Percentiles rank a stretch among this genome's conserved stretches.
These are phyloP conservation scores for Pleurotus pulmonarius DNA, from an alignment of 768 basidiomycete genomes.

Conservation along the genomic window DNA sequence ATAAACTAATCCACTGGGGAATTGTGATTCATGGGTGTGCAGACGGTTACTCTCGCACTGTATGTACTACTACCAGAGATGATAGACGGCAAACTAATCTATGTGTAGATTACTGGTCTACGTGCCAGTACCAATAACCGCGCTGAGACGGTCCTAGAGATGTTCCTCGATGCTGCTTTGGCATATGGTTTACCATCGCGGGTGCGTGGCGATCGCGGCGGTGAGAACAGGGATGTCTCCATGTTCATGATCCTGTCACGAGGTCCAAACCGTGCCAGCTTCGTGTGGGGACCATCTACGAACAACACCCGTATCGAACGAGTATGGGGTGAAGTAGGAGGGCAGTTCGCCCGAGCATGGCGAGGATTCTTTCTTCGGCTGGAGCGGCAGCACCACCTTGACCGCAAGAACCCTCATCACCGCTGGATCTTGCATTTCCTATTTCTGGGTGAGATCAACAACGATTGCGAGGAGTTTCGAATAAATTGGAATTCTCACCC, in stretches of 20 bases:
- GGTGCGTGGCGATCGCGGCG: conserved; percentile 28
- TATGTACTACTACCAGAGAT: too few species aligned
- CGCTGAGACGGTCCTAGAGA: conserved; percentile 21
- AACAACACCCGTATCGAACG: conserved; percentile 40
- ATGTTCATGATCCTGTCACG: conserved; percentile 28
- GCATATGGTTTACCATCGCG: conserved; percentile 24
- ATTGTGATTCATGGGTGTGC: conserved; percentile 20
- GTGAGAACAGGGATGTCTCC: conserved; percentile 30
- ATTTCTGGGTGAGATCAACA: conserved; percentile 33
- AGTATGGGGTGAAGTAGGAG: conserved; percentile 40
- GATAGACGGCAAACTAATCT: too few species aligned
- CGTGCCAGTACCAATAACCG: conserved; percentile 23
- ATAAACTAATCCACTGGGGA: conserved; percentile 25
- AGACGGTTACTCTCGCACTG: conserved; percentile 16
- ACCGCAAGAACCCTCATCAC: conserved; percentile 26
- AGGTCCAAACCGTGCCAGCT: conserved; percentile 25
- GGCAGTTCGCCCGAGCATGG: conserved; percentile 36
- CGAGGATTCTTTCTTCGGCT: conserved; percentile 35
- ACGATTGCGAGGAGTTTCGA: conserved; percentile 29
- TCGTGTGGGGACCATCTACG: conserved; percentile 34
- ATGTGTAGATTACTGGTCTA: conserved; percentile 21
- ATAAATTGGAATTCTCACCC: conserved; percentile 37
- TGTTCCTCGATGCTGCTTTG: conserved; percentile 18
- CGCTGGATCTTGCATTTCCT: conserved; percentile 41
- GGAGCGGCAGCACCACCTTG: conserved; percentile 28